A percentile compares a stretch with the other conserved stretches of the same genome.
These are phyloP conservation scores for Sanghuangporus sanghuang DNA, from an alignment of 1,284 basidiomycete species.

Conservation along the genomic window DNA sequence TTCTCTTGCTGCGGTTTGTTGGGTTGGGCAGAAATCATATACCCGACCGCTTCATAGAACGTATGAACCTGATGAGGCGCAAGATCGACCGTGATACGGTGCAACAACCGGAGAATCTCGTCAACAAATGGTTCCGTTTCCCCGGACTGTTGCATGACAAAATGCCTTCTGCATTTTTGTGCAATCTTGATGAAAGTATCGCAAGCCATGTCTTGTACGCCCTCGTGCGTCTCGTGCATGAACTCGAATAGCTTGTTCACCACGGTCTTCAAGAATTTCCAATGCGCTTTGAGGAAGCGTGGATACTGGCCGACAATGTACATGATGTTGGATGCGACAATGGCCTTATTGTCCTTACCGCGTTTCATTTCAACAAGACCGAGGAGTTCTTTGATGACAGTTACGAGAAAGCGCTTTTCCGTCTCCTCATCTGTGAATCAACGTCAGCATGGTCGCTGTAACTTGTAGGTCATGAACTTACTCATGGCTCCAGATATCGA, in stretches of 20 bases:
- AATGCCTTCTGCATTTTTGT: constrained; percentile 97
- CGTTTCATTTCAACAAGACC: constrained; percentile 98
- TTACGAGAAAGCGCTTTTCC: constrained; percentile 98
- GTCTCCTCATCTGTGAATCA: constrained; percentile 84
- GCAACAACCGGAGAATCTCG: constrained; percentile 90
- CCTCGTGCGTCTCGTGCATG: constrained; percentile 99
- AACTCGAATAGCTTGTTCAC: constrained; percentile 99
- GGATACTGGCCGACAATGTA: constrained; percentile 99
- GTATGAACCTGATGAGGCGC: constrained; percentile 95
- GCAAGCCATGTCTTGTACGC: constrained; percentile 99
- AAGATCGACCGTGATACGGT: constrained; percentile 93
- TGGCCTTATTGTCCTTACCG: constrained; percentile 99
- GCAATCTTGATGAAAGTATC: constrained; percentile 99
- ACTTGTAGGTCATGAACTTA: constrained; percentile 36
- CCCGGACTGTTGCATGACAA: constrained; percentile 97
- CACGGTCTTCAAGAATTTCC: constrained; percentile 99
- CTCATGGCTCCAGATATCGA: constrained; percentile 99
- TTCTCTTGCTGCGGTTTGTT: constrained; percentile 97
- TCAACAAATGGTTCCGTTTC: constrained; percentile 98
- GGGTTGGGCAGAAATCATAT: constrained; percentile 99
- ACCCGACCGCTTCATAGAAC: constrained; percentile 97
- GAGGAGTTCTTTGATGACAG: constrained; percentile 97
- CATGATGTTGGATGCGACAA: constrained; percentile 99
- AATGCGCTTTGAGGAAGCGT: constrained; percentile 98
- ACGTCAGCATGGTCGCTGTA: constrained; percentile 2